phyloP scores from a whole-genome alignment of 768 basidiomycete genomes.

The Termitomyces bulborhizus region DNA sequence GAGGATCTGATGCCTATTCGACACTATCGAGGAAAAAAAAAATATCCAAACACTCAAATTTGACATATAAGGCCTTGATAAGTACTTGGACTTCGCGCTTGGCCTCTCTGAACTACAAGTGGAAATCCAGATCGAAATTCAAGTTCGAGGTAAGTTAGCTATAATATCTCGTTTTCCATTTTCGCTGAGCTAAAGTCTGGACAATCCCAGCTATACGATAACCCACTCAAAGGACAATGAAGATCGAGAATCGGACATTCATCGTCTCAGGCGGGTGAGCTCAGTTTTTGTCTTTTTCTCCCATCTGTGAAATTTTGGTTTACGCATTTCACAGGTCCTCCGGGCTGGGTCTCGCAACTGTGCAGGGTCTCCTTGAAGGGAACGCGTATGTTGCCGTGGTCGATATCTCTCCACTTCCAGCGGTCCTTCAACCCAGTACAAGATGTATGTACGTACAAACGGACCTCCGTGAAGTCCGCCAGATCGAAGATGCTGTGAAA shows the following conservation, averaged over 20 bases:
- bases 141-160: not conserved
- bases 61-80: too few species aligned
- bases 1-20: too few species aligned
- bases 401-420: conserved; percentile 38
- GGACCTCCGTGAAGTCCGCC: conserved; percentile 31
- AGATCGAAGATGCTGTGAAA: conserved; percentile 34
- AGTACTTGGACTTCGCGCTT: not conserved
- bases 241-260: not conserved
- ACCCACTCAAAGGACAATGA: not conserved
- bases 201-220: not conserved
- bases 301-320: not conserved
- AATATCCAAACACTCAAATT: too few species aligned
- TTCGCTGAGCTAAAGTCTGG: not conserved
- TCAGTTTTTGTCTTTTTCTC: not conserved
- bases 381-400: conserved; percentile 45
- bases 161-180: not conserved
- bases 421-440: conserved; percentile 14
- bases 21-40: too few species aligned
- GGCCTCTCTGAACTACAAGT: not conserved
- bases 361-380: conserved; percentile 33
- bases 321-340: conserved; percentile 33
- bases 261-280: conserved; percentile 1
- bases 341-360: conserved; percentile 52
- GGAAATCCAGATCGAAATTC: not conserved
- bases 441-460: conserved; percentile 33